Conservation (phyloP, 2,329 filamentous ascomycete genomes). For the Dactylellina cionopaga region DNA sequence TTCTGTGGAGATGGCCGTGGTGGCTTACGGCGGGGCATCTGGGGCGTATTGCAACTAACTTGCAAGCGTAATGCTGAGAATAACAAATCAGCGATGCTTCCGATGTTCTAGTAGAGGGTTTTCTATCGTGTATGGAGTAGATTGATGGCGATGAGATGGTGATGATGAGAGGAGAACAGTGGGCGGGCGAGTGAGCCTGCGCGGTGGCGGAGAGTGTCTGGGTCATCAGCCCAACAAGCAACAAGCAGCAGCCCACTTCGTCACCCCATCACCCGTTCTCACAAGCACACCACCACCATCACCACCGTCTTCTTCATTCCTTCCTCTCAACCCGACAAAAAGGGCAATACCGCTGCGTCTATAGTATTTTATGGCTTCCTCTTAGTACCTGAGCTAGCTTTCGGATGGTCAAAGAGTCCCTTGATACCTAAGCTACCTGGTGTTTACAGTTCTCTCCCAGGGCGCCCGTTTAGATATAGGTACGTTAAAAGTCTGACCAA, state of each 20-base stretch:
- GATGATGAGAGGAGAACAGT: constrained; percentile 57
- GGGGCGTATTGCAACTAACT: not conserved
- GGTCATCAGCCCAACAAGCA: constrained; percentile 22
- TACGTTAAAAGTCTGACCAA: not conserved
- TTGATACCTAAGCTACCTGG: too few species aligned
- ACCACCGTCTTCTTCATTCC: constrained; percentile 24
- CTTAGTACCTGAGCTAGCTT: constrained; percentile 1
- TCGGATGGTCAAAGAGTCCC: too few species aligned
- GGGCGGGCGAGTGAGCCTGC: too few species aligned
- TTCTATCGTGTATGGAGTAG: too few species aligned
- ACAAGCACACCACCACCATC: constrained; percentile 41
- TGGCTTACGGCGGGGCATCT: constrained; percentile 36
- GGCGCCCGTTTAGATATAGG: not conserved
- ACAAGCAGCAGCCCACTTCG: constrained; percentile 28
- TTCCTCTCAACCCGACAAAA: not conserved
- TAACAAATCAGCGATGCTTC: too few species aligned
- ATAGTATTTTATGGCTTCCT: constrained; percentile 16
- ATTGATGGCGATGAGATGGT: not conserved
- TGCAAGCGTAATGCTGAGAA: not conserved
- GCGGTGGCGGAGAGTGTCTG: constrained; percentile 7
- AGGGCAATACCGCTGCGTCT: not conserved
- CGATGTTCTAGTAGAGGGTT: too few species aligned
- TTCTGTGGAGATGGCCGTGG: constrained; percentile 14
- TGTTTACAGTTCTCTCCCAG: not conserved
- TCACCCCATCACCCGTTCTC: constrained; percentile 31